Evolutionary conservation across 352 stramenopile genomes (phyloP).

Genomic region (Halophytophthora batemanensis): DNA sequence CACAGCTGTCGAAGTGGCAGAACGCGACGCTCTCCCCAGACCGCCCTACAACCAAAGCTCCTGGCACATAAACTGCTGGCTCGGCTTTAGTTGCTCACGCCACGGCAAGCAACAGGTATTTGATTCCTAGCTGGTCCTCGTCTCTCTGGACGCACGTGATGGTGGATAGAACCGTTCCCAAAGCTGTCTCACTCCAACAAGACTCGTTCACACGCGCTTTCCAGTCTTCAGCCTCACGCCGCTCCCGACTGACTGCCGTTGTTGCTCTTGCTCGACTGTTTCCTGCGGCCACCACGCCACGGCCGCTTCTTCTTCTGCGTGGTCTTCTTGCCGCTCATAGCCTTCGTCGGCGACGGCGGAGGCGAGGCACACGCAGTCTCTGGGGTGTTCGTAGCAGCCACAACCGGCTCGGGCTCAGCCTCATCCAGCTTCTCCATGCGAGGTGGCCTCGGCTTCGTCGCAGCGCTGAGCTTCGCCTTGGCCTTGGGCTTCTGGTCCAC

Average conservation of each 20-base stretch:
- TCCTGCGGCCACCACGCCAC: conserved; percentile 14
- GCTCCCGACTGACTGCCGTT: conserved; percentile 9
- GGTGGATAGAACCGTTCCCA: no score
- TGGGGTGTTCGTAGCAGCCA: conserved; percentile 5
- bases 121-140: no score
- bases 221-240: conserved; percentile 1
- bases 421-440: conserved; percentile 9
- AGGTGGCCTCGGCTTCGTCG: conserved; percentile 1
- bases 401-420: neutral
- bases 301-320: conserved; percentile 26
- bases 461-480: conserved; percentile 8
- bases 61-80: no score
- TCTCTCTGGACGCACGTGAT: no score
- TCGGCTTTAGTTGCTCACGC: no score
- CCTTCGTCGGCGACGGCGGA: conserved; percentile 6
- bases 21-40: no score
- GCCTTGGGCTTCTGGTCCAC: conserved; percentile 4
- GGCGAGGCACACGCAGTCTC: conserved; percentile 7
- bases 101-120: no score
- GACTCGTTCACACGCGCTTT: no score
- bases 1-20: no score
- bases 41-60: no score
- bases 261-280: conserved; percentile 9
- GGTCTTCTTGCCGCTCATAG: conserved; percentile 10
- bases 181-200: no score